Base-by-base conservation (phyloP, 1,284 basidiomycete genomes). In the Boletus semigastroideus region DNA sequence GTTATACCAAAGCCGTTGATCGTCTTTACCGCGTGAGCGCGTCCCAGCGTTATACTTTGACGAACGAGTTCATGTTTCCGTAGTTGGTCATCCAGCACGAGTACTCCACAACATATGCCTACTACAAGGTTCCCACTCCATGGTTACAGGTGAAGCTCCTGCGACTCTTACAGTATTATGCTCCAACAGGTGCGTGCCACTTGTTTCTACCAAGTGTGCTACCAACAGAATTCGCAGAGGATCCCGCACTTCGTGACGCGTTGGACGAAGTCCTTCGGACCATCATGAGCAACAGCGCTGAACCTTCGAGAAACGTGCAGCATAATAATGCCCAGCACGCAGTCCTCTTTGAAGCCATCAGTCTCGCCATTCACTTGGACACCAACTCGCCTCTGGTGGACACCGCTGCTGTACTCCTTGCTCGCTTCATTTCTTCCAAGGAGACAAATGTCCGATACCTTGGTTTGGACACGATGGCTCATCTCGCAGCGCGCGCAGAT, bases 391-490 rank as follows among this genome's bases (percentile, higher is more conserved):
- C 87, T 11, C 79, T 98, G 11, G 96, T 98, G 7, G 81, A 84
- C 51, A 92, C 88, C 19, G 93, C 97, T n/a, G 90, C 94, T 1
- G 82, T 93, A 46, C 82, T 98, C 16, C 83, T 99, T 13, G 96
- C 96, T 38, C 84, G 90, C 5, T 98, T 99, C 72, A 98, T 99
- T 60, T 87, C 93, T 46, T 96, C 94, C 5, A 95, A 95, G 68
- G 97, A 99, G 72, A 99, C 97, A 19, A 99, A 99, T 66, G 94
- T 99, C 39, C 84, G 97, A 46, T 99, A 99, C 73, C 85, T 99
- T 38, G 95, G 96, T 22, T 80, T 99, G 49, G 97, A 99, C 68
- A 97, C 94, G 19, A 95, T 99, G 92, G 94, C 97, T 7, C 95
- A 98, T 74, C 83, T 99, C 11, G 97, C 97, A 8, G 95, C 94